Evolutionary conservation across 192 early-diverging fungal genomes (phyloP).

Genomic region (Coemansia sp.): DNA sequence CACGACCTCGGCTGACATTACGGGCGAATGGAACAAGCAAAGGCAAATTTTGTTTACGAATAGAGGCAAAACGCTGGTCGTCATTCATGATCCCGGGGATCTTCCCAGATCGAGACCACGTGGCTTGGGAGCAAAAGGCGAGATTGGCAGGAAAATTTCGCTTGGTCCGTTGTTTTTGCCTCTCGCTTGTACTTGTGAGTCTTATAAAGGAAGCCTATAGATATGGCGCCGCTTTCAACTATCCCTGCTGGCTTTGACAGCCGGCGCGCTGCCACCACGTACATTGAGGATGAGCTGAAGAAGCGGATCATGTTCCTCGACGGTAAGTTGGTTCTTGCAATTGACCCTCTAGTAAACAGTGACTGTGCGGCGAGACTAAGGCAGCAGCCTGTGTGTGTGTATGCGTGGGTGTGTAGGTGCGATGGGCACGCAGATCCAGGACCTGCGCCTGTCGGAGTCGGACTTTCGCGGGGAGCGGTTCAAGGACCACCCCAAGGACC

Average conservation of each 20-base stretch:
- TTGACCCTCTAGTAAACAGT: no score
- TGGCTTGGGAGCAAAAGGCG: no score
- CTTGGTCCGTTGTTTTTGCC: no score
- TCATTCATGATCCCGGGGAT: no score
- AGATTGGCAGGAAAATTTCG: no score
- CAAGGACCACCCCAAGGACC: constrained; percentile 74
- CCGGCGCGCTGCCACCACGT: constrained; percentile 50
- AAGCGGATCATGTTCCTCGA: constrained; percentile 95
- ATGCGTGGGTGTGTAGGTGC: constrained; percentile 43
- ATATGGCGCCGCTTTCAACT: constrained; percentile 24
- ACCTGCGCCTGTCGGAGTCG: constrained; percentile 69
- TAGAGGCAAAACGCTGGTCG: no score
- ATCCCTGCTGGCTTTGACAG: constrained; percentile 36
- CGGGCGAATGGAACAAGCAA: neutral
- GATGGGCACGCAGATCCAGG: constrained; percentile 94
- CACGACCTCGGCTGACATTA: constrained; percentile 1
- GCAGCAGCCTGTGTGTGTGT: no score
- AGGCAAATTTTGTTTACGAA: neutral
- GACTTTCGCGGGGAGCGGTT: constrained; percentile 85
- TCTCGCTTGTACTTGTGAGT: no score
- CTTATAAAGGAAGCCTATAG: no score
- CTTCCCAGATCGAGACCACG: no score
- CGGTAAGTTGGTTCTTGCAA: no score
- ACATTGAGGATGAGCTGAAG: constrained; percentile 68
- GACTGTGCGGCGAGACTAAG: no score